A percentile compares a stretch with the other conserved stretches of the same genome.
Evolutionary conservation across 768 basidiomycete species (phyloP).

Genomic region (Lactarius sanguifluus): DNA sequence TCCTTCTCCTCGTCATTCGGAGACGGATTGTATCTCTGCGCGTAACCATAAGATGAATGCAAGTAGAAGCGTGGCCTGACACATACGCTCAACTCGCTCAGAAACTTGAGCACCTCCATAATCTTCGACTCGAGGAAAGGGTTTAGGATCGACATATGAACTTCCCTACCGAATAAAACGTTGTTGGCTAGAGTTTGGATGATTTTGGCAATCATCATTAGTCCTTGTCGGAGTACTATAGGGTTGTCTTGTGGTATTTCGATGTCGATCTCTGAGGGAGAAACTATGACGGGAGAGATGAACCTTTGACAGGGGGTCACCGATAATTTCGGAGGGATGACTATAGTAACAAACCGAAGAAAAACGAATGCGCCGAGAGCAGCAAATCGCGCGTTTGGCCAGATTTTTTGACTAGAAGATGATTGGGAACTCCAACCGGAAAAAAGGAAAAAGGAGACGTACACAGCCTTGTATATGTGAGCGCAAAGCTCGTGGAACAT

Average conservation of each 20-base stretch:
- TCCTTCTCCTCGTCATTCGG: slow-evolving; percentile 55
- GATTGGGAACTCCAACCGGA: slow-evolving; percentile 22
- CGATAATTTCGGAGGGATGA: slow-evolving; percentile 1
- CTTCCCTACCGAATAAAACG: slow-evolving; percentile 88
- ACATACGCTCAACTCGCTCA: slow-evolving; percentile 72
- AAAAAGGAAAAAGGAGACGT: slow-evolving; percentile 36
- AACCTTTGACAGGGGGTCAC: slow-evolving; percentile 52
- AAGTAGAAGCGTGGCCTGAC: background rate
- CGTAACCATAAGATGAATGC: slow-evolving; percentile 3
- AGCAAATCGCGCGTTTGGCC: slow-evolving; percentile 79
- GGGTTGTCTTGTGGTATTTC: slow-evolving; percentile 66
- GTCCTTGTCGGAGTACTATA: slow-evolving; percentile 63
- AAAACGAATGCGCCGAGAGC: slow-evolving; percentile 92
- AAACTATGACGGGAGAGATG: slow-evolving; percentile 87
- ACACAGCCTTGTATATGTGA: slow-evolving; percentile 79
- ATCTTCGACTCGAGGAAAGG: slow-evolving; percentile 71
- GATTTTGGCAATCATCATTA: slow-evolving; percentile 87
- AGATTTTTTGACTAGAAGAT: slow-evolving; percentile 54
- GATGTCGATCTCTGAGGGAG: slow-evolving; percentile 82
- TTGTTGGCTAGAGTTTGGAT: slow-evolving; percentile 95
- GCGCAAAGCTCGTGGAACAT: slow-evolving; percentile 87
- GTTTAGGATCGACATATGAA: slow-evolving; percentile 80
- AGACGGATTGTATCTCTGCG: slow-evolving; percentile 44
- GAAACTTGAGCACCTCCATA: slow-evolving; percentile 68
- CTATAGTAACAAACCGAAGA: slow-evolving; percentile 54